These are phyloP conservation scores for Diplodia sapinea DNA, from an alignment of 2,329 filamentous ascomycete species.

Conservation along the genomic window DNA sequence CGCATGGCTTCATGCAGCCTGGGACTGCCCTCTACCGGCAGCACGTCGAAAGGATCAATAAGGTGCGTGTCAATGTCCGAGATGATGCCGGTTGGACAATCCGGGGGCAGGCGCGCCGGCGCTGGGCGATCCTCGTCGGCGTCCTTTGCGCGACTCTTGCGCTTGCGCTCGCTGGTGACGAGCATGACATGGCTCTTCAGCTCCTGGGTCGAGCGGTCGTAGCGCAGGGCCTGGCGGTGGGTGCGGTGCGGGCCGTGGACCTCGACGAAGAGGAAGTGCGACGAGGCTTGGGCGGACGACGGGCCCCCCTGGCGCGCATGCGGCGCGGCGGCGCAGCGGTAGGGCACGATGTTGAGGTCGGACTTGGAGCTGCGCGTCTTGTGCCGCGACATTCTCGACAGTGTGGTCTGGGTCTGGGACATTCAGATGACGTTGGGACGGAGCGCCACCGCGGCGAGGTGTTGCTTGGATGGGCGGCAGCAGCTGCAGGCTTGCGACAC, in stretches of 20 bases:
- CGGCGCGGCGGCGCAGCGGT: background rate
- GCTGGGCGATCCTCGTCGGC: background rate
- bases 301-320: background rate
- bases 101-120: background rate
- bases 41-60: slow-evolving; percentile 7
- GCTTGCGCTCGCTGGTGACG: slow-evolving; percentile 1
- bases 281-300: background rate
- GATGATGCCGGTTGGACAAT: background rate
- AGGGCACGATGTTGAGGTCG: background rate
- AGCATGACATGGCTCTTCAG: slow-evolving; percentile 20
- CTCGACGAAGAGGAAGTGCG: slow-evolving; percentile 18
- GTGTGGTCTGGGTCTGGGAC: too few species aligned
- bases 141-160: background rate
- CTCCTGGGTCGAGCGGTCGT: slow-evolving; percentile 13
- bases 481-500: background rate
- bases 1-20: background rate
- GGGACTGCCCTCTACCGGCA: background rate
- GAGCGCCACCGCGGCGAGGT: background rate
- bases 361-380: background rate
- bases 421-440: background rate
- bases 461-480: background rate
- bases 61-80: background rate
- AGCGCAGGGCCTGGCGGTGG: slow-evolving; percentile 3
- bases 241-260: background rate
- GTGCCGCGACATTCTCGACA: background rate